These are phyloP conservation scores for Tricholoma terreum DNA, from an alignment of 768 basidiomycete genomes.

Conservation along the genomic window DNA sequence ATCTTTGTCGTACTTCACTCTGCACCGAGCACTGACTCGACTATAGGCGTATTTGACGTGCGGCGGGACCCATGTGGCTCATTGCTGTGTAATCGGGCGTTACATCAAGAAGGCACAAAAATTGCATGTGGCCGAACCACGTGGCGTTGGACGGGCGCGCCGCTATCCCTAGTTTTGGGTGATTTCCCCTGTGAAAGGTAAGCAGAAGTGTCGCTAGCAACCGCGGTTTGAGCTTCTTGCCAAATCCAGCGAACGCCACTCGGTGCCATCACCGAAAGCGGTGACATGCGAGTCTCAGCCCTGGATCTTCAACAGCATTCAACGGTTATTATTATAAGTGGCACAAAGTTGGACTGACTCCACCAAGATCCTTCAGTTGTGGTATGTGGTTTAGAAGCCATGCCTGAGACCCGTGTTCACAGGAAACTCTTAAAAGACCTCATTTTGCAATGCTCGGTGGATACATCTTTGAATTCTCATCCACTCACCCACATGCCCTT, in stretches of 20 bases:
- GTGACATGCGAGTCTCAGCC: neutral
- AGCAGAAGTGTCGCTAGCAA: neutral
- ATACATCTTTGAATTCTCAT: neutral
- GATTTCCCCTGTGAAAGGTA: neutral
- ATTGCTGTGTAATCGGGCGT: neutral
- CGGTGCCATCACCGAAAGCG: neutral
- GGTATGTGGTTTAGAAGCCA: neutral
- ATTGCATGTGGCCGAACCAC: neutral
- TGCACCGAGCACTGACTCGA: too few relatives aligned
- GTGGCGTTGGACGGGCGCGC: neutral
- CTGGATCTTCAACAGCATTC: neutral
- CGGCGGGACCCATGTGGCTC: neutral
- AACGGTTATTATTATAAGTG: neutral
- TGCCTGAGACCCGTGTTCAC: neutral
- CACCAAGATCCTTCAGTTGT: neutral
- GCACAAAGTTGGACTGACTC: neutral
- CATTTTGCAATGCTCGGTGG: neutral
- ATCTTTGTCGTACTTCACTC: neutral
- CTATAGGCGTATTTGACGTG: neutral
- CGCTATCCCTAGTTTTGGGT: neutral
- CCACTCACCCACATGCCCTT: neutral
- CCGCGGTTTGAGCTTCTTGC: neutral
- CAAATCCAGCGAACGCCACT: neutral
- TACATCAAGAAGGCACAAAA: neutral
- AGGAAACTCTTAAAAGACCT: neutral